Evolutionary conservation across 1,284 basidiomycete genomes (phyloP), one percentile per base, ranked within the genome.

Genomic region (Ceratobasidium papillatum): DNA sequence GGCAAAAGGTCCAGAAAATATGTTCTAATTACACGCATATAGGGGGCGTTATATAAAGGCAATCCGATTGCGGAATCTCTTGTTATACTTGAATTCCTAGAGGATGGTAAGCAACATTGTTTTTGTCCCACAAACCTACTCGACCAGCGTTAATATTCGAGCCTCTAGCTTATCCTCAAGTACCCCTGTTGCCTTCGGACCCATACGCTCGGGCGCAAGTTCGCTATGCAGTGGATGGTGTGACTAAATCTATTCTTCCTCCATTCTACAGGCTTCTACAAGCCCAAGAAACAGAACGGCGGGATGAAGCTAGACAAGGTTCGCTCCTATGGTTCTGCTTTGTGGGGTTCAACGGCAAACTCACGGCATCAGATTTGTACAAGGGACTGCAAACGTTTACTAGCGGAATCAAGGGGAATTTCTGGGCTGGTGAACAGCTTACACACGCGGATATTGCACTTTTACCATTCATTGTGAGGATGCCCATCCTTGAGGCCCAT

Each of bases 31-130:
- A 36, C 25, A 22, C 30, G 51, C 58, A 43, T 63, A 30, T 45
- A 74, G 71, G 71, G 71, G 1, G 51, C 56, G n/a, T 34, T 74
- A 14, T 54, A 74, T 27, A 52, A 64, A 64, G 71, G 61, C 12
- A 64, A 74, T 32, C 71, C 71, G 14, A 64, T 74, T 54, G 71
- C 59, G 19, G 71, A 74, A 54, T 74, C 71, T 11, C 59, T 74
- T n/a, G 71, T 74, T 12, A 74, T 74, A 43, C 71, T 74, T 17
- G 71, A 74, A 54, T 74, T 74, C 61, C 59, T 74, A 3, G 71
- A 74, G 27, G 71, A 74, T 54, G 71, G 71, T 74, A 4, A 56
- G 34, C n/a, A 17, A 64, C 19, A 9, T 32, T 4, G 14, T 25
- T 34, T 32, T 30, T 9, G 25, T 14, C 25, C 17, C 45, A 5